Conservation (phyloP, 495 filamentous ascomycete species). For the Penicillium bialowiezense region DNA sequence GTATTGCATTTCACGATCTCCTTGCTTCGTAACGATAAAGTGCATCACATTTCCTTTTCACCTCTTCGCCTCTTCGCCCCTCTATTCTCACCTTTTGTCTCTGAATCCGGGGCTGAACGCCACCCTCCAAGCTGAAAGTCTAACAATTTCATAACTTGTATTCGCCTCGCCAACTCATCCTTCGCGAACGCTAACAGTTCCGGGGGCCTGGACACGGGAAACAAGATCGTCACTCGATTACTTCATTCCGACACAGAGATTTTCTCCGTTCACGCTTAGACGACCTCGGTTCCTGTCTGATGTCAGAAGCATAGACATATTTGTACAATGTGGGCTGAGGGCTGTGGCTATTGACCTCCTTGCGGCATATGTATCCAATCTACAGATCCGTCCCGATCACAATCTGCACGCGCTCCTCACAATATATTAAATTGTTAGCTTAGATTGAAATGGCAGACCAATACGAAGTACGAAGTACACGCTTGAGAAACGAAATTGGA, state of each 20-base stretch:
- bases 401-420: constrained; percentile 1
- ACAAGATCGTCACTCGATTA: constrained; percentile 9
- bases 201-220: constrained; percentile 21
- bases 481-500: no score
- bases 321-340: no score
- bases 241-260: constrained; percentile 11
- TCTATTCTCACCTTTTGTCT: constrained; percentile 11
- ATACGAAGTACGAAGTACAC: no score
- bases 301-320: neutral
- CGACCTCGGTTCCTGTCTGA: neutral
- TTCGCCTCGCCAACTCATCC: no score
- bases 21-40: no score
- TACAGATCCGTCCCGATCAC: neutral
- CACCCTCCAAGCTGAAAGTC: constrained; percentile 5
- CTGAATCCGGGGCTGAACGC: constrained; percentile 25
- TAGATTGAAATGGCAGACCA: neutral
- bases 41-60: no score
- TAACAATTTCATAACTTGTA: no score
- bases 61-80: neutral
- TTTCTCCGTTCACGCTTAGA: neutral
- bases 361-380: neutral
- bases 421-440: neutral
- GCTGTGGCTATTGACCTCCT: neutral
- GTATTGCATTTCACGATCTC: no score
- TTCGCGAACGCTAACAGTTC: no score